Percentiles rank a stretch among this genome's conserved stretches.
Conservation (phyloP, 441 rosid species). For the Kokia cookei region DNA sequence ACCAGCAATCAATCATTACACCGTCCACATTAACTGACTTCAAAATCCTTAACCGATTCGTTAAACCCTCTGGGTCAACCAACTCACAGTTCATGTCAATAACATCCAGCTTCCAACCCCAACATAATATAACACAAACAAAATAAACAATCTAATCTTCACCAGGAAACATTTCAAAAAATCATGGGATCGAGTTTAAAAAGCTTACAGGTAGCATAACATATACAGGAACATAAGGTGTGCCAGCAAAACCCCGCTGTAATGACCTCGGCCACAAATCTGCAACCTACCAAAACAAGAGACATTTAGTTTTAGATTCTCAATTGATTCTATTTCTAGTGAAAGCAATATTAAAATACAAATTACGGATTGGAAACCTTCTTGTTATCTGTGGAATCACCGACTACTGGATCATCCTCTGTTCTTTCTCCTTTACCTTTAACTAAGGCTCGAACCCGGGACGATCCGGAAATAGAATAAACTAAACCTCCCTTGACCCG, state of each 20-base stretch:
- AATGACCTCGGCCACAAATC: background rate
- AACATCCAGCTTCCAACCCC: conserved; percentile 41
- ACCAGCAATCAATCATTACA: conserved; percentile 67
- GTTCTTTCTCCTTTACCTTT: conserved; percentile 19
- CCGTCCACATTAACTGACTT: conserved; percentile 62
- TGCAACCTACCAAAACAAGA: conserved; percentile 25
- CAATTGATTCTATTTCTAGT: background rate
- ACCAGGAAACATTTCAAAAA: background rate
- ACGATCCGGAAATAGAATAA: conserved; percentile 11
- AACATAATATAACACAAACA: background rate
- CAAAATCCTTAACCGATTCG: conserved; percentile 42
- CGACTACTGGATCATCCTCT: conserved; percentile 24
- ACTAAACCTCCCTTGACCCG: conserved; percentile 16
- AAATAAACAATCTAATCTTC: background rate
- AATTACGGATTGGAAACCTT: conserved; percentile 17
- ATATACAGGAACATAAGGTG: conserved; percentile 56
- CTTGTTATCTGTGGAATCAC: conserved; percentile 17
- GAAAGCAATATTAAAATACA: background rate
- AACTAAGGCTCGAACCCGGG: conserved; percentile 18
- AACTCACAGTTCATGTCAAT: conserved; percentile 50
- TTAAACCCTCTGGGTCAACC: conserved; percentile 43
- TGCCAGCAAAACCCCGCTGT: conserved; percentile 63
- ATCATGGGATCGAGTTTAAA: background rate
- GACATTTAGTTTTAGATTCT: background rate
- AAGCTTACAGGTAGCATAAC: conserved; percentile 63